Conservation (phyloP, 192 early-diverging fungal species). For the Spinellus fusiger region DNA sequence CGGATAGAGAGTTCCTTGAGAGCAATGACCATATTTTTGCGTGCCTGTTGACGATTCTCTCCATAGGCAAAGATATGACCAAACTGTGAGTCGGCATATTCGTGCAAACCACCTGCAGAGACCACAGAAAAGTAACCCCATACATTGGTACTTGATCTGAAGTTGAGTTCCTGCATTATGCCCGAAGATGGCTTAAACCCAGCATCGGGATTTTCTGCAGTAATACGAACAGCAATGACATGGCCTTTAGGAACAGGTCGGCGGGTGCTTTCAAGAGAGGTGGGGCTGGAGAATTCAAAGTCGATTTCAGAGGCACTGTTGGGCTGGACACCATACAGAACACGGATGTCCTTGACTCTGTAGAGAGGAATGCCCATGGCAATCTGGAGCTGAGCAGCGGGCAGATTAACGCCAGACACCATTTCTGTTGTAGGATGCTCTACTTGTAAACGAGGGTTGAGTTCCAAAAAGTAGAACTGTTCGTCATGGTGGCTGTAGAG, state of each 20-base stretch:
- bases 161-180: slow-evolving; percentile 96
- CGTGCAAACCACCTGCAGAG: slow-evolving; percentile 91
- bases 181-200: slow-evolving; percentile 98
- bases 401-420: slow-evolving; percentile 96
- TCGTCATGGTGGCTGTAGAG: slow-evolving; percentile 84
- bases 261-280: slow-evolving; percentile 78
- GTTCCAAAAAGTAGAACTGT: slow-evolving; percentile 92
- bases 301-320: slow-evolving; percentile 86
- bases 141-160: slow-evolving; percentile 90
- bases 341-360: slow-evolving; percentile 92
- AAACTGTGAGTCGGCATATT: slow-evolving; percentile 99
- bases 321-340: slow-evolving; percentile 88
- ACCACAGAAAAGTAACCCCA: slow-evolving; percentile 99
- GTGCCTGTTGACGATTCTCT: slow-evolving; percentile 83
- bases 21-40: slow-evolving; percentile 96
- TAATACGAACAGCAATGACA: slow-evolving; percentile 97
- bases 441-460: slow-evolving; percentile 97
- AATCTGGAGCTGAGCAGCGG: slow-evolving; percentile 95
- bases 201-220: slow-evolving; percentile 98
- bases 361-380: slow-evolving; percentile 99
- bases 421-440: slow-evolving; percentile 99
- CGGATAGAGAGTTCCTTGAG: slow-evolving; percentile 97
- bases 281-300: slow-evolving; percentile 80
- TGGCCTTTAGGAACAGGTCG: slow-evolving; percentile 93
- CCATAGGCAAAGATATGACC: slow-evolving; percentile 99